Evolutionary conservation across 140 eudicot genomes (phyloP), one percentile per base, ranked within the genome.

Genomic region (Erigeron philadelphicus): DNA sequence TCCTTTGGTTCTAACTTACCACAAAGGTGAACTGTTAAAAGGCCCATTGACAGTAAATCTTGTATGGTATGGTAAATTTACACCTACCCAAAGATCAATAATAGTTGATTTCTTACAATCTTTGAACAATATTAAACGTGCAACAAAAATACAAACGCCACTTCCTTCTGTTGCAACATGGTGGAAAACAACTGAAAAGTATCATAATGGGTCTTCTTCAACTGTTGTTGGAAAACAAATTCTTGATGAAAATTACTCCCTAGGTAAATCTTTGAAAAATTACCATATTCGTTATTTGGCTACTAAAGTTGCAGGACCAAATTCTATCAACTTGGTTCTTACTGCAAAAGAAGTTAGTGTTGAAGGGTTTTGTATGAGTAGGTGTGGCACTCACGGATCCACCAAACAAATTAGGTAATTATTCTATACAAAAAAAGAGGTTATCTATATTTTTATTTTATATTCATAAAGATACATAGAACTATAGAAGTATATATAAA

Each of bases 341-440:
- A 87, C 95, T 53, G 82, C 84, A 0, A 77, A 80, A 19, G 95
- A 87, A 15, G 95, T 87, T 8, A 68, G 73, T 0, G 95, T 87
- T 0, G 82, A 82, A 0, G 82, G 90, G 41, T 84, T 87, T 49
- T 84, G 95, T 43, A 65, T 61, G 78, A 81, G 77, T 74, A 67
- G 91, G 31, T 87, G 95, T 9, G 91, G 91, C 5, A 60, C 83
- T 0, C 95, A 87, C 80, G 95, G 95, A 19, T 85, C 91, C 1
- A 70, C 79, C 11, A 83, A 72, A n/a, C 66, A 6, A 60, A 35
- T 53, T 53, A 53, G 25, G 59, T 53, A 53, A 16, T 31, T 31
- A 31, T 31, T 25, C 1, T 31, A 31, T 31, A 4, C 4, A 2
- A 31, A 31, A 31, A 31, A 31, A 31, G 3, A 31, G 3, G 4